Conservation (phyloP, 805 yeast genomes). For the Starmerella sirachaensis region DNA sequence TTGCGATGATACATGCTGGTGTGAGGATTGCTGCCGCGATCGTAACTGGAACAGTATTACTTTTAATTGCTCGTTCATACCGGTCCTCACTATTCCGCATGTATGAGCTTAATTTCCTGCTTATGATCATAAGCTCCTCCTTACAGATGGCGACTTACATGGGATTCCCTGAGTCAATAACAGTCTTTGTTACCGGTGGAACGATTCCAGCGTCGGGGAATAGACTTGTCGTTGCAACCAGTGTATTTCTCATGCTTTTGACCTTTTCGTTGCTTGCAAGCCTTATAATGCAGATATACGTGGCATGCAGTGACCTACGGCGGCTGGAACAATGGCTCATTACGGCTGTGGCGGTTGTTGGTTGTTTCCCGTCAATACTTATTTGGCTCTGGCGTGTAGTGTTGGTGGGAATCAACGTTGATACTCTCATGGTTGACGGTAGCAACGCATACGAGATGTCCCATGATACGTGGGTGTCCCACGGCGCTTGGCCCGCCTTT, state of each 20-base stretch:
- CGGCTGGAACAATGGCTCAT: constrained; percentile 24
- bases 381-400: constrained; percentile 46
- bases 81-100: constrained; percentile 61
- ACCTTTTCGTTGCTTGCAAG: constrained; percentile 52
- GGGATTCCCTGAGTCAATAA: constrained; percentile 32
- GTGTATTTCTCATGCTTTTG: constrained; percentile 47
- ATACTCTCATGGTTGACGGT: neutral
- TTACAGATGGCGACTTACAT: constrained; percentile 43
- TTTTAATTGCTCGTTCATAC: constrained; percentile 41
- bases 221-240: constrained; percentile 47
- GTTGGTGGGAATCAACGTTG: constrained; percentile 4
- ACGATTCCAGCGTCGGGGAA: constrained; percentile 33
- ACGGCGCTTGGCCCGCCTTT: constrained; percentile 40
- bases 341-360: constrained; percentile 31
- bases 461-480: constrained; percentile 22
- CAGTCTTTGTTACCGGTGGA: constrained; percentile 36
- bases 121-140: constrained; percentile 48
- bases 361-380: constrained; percentile 46
- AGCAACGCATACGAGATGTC: neutral
- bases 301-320: constrained; percentile 40
- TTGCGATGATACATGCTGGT: constrained; percentile 28
- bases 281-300: constrained; percentile 56
- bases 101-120: constrained; percentile 48
- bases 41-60: constrained; percentile 34
- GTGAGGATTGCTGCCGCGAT: constrained; percentile 46